These are phyloP conservation scores for Chaetomiaceae sp. DNA, from an alignment of 2,329 filamentous ascomycete species.

Conservation along the genomic window DNA sequence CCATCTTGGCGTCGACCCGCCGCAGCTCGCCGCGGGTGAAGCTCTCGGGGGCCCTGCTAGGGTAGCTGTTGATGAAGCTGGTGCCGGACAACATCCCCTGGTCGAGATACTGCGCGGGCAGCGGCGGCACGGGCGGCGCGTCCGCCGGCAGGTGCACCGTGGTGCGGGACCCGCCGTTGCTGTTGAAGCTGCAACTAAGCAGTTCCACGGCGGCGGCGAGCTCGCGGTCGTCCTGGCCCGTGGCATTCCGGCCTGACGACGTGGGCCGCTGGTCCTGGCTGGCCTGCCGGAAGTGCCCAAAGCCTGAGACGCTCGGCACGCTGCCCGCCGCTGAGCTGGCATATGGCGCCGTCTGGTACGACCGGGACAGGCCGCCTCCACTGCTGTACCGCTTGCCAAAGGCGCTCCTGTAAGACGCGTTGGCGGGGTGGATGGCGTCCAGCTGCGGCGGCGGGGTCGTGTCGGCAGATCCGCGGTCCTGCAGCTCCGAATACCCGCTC, in stretches of 20 bases:
- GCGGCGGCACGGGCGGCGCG: constrained; percentile 80
- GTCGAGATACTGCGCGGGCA: constrained; percentile 75
- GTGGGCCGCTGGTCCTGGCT: constrained; percentile 73
- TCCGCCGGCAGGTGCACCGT: constrained; percentile 61
- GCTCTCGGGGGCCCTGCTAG: constrained; percentile 58
- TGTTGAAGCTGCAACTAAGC: constrained; percentile 86
- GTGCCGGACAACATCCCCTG: constrained; percentile 55
- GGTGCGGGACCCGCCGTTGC: constrained; percentile 59
- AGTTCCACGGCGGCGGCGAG: constrained; percentile 86
- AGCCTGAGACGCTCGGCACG: constrained; percentile 46
- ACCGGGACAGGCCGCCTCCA: constrained; percentile 62
- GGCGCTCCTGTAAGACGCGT: constrained; percentile 45
- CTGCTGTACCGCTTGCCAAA: constrained; percentile 55
- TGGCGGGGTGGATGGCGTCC: constrained; percentile 57
- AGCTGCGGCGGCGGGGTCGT: constrained; percentile 84
- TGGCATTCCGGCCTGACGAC: constrained; percentile 71
- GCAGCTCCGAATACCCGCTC: constrained; percentile 74
- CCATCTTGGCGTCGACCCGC: constrained; percentile 62
- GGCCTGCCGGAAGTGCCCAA: constrained; percentile 63
- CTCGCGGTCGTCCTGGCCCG: constrained; percentile 78
- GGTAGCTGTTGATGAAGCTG: constrained; percentile 61
- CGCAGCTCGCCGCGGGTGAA: constrained; percentile 58
- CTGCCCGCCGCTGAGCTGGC: constrained; percentile 50
- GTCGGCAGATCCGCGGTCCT: constrained; percentile 80
- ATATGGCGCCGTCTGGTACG: constrained; percentile 69